Conservation (phyloP, 148 eudicot species). For the Salicornia ramosissima region DNA sequence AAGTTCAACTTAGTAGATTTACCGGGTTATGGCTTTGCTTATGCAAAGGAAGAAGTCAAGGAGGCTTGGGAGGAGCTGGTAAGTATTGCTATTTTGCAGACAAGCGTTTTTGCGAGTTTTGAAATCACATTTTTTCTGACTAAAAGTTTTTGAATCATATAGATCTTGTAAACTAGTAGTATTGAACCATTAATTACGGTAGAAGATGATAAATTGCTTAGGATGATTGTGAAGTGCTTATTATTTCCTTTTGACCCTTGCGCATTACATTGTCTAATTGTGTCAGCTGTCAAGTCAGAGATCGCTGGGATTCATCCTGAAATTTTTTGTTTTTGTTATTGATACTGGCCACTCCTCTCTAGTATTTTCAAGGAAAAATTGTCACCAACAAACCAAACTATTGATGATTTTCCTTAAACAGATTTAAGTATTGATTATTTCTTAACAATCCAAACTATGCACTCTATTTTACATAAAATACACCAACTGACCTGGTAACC, state of each 20-base stretch:
- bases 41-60: conserved; percentile 95
- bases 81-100: conserved; percentile 28
- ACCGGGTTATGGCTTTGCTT: conserved; percentile 98
- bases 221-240: not conserved
- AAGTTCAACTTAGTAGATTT: conserved; percentile 83
- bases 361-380: too few relatives aligned
- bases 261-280: not conserved
- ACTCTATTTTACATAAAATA: too few relatives aligned
- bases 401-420: too few relatives aligned
- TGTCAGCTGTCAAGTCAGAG: not conserved
- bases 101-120: not conserved
- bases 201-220: not conserved
- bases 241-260: not conserved
- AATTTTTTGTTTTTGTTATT: not conserved
- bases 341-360: not conserved
- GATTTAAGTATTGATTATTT: too few relatives aligned
- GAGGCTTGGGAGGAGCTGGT: conserved; percentile 99
- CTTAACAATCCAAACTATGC: too few relatives aligned
- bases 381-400: too few relatives aligned
- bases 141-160: not conserved
- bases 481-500: too few relatives aligned
- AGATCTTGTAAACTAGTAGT: not conserved
- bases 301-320: not conserved
- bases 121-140: conserved; percentile 1
- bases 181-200: not conserved